A percentile compares a stretch with the other conserved stretches of the same genome.
phyloP scores from a whole-genome alignment of 2,329 filamentous ascomycete genomes.

The Hypoxylon sp. region DNA sequence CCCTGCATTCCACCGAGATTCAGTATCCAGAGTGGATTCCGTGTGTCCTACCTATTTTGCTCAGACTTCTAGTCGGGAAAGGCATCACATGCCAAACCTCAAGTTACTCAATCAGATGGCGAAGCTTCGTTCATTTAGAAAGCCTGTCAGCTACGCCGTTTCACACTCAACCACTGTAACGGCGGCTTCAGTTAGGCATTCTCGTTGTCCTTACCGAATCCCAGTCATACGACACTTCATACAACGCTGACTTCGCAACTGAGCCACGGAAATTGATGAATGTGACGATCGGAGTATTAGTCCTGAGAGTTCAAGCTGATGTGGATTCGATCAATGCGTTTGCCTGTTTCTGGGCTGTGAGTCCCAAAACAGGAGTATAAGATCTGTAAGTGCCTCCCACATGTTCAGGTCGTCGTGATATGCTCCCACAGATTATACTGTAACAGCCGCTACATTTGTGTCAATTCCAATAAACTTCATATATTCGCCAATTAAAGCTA shows the following conservation, averaged over 20 bases:
- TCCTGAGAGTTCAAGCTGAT: constrained; percentile 11
- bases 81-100: constrained; percentile 33
- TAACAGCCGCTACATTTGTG: not conserved
- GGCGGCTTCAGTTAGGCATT: constrained; percentile 25
- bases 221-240: constrained; percentile 33
- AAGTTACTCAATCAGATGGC: constrained; percentile 22
- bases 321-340: not conserved
- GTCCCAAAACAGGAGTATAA: constrained; percentile 13
- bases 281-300: constrained; percentile 20
- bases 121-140: constrained; percentile 19
- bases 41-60: constrained; percentile 25
- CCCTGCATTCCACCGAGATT: constrained; percentile 30
- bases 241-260: constrained; percentile 32
- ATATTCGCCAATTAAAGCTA: not conserved
- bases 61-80: constrained; percentile 14
- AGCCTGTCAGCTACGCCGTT: constrained; percentile 33
- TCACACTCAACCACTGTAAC: constrained; percentile 15
- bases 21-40: constrained; percentile 22
- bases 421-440: not conserved
- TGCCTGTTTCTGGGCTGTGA: constrained; percentile 26
- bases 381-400: not conserved
- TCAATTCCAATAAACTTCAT: not conserved
- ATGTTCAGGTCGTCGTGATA: not conserved
- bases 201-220: constrained; percentile 25
- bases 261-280: constrained; percentile 28